Conservation (phyloP, 2,329 filamentous ascomycete genomes). For the Amauroascus niger region DNA sequence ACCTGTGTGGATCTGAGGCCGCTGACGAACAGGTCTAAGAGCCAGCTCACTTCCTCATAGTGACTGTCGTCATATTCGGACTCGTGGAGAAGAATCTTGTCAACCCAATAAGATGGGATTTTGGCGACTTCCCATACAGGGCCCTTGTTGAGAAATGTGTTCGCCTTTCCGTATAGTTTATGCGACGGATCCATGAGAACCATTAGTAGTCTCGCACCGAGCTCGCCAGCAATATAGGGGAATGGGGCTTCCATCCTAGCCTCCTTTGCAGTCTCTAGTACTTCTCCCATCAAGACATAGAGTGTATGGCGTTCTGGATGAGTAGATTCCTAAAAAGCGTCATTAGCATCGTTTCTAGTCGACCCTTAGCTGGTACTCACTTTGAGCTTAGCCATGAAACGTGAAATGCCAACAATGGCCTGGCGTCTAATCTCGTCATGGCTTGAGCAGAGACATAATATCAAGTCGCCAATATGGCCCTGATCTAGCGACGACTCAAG, state of each 20-base stretch:
- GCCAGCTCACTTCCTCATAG: conserved; percentile 64
- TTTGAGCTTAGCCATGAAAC: conserved; percentile 43
- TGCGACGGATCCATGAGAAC: conserved; percentile 70
- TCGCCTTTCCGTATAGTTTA: conserved; percentile 75
- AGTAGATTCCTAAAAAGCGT: conserved; percentile 48
- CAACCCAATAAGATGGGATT: conserved; percentile 51
- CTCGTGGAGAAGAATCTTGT: conserved; percentile 63
- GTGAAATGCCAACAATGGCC: conserved; percentile 40
- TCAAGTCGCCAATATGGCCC: conserved; percentile 57
- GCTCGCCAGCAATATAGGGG: conserved; percentile 65
- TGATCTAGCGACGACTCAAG: conserved; percentile 71
- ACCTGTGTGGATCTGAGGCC: conserved; percentile 49
- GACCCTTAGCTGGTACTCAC: conserved; percentile 28
- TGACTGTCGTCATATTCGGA: conserved; percentile 64
- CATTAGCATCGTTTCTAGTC: not conserved
- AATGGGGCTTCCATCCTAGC: conserved; percentile 50
- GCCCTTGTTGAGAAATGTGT: conserved; percentile 67
- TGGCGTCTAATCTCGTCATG: conserved; percentile 70
- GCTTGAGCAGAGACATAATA: conserved; percentile 65
- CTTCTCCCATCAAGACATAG: conserved; percentile 68
- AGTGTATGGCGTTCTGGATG: conserved; percentile 68
- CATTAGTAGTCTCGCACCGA: conserved; percentile 59
- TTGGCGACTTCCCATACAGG: conserved; percentile 60
- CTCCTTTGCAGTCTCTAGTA: conserved; percentile 61
- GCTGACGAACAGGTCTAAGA: conserved; percentile 60